phyloP scores from a whole-genome alignment of 495 filamentous ascomycete genomes.

The Staphylotrichum longicolle region DNA sequence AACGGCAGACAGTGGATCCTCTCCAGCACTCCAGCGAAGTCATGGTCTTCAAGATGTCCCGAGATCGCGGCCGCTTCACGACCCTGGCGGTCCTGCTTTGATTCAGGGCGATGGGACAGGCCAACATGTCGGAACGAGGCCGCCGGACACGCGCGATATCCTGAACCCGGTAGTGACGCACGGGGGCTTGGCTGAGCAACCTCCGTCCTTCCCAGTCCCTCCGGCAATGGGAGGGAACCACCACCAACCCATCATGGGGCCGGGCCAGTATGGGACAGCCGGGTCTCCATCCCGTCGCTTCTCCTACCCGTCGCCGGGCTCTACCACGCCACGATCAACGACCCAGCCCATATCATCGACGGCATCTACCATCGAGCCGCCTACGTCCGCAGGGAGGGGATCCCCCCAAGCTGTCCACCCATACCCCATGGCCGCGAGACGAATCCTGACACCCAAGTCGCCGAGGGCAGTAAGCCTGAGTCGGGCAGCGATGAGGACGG shows the following conservation, averaged over 20 bases:
- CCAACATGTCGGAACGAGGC: conserved; percentile 40
- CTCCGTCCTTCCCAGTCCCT: conserved; percentile 23
- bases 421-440: conserved; percentile 43
- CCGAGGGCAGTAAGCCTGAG: conserved; percentile 51
- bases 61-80: conserved; percentile 32
- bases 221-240: conserved; percentile 12
- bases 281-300: conserved; percentile 36
- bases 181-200: conserved; percentile 22
- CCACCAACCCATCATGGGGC: conserved; percentile 27
- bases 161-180: conserved; percentile 47
- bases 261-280: conserved; percentile 29
- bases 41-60: conserved; percentile 29
- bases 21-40: conserved; percentile 29
- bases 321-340: conserved; percentile 29
- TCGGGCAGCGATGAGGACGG: conserved; percentile 44
- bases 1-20: conserved; percentile 30
- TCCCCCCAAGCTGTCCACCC: conserved; percentile 43
- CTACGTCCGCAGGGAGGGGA: conserved; percentile 34
- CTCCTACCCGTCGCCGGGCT: conserved; percentile 31
- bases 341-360: conserved; percentile 26
- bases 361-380: conserved; percentile 32
- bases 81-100: conserved; percentile 28
- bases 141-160: conserved; percentile 52
- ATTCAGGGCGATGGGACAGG: conserved; percentile 34
- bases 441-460: conserved; percentile 64